Conservation (phyloP, 345 rosid species). For the Laguncularia racemosa region DNA sequence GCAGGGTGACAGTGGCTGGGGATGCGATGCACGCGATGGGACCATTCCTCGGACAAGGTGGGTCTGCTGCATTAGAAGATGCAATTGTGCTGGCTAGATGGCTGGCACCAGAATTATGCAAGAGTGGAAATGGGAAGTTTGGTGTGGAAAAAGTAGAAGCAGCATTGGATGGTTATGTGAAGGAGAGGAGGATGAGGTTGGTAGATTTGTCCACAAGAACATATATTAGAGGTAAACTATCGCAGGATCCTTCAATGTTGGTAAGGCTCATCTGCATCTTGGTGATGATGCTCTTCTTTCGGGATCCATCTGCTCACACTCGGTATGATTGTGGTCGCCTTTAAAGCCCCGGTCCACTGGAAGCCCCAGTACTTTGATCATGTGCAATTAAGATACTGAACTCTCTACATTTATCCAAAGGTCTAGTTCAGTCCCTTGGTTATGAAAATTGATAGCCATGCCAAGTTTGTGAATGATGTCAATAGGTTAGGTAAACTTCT, state of each 20-base stretch:
- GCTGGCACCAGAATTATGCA: slow-evolving; percentile 18
- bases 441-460: too few relatives aligned
- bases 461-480: too few relatives aligned
- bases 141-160: slow-evolving; percentile 11
- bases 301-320: slow-evolving; percentile 4
- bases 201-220: slow-evolving; percentile 6
- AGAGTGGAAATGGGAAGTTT: neutral
- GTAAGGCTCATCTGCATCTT: slow-evolving; percentile 2
- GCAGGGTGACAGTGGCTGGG: slow-evolving; percentile 43
- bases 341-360: neutral
- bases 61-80: slow-evolving; percentile 42
- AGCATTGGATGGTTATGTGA: slow-evolving; percentile 28
- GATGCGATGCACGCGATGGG: slow-evolving; percentile 52
- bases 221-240: neutral
- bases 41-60: slow-evolving; percentile 47
- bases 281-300: slow-evolving; percentile 4
- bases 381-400: too few relatives aligned
- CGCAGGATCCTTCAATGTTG: neutral
- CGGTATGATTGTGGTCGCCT: slow-evolving; percentile 10
- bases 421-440: too few relatives aligned
- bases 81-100: slow-evolving; percentile 45
- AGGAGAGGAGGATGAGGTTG: slow-evolving; percentile 35
- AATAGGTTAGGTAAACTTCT: too few relatives aligned
- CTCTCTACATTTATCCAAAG: too few relatives aligned
- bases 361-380: too few relatives aligned